Evolutionary conservation across 495 filamentous ascomycete genomes (phyloP), one percentile per base, ranked within the genome.

Genomic region (Hyaloscypha bicolor): DNA sequence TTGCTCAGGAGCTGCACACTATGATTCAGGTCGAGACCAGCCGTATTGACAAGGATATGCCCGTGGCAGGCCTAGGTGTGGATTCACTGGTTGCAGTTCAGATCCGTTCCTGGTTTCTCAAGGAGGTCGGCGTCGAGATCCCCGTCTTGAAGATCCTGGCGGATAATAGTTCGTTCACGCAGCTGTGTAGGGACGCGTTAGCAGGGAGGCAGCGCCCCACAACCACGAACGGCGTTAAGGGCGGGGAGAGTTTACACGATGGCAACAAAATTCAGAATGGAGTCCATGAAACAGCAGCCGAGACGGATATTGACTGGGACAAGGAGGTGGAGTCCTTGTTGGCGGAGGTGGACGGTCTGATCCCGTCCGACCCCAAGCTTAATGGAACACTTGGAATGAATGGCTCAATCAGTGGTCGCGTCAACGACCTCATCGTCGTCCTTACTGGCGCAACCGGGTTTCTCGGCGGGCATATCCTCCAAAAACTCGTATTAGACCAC

Each of bases 71-170:
- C 42, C 67, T 82, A 21, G 63, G 78, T 55, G 37, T 78, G 55
- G 70, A 78, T 69, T 76, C 77, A 0, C 64, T 77, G 22, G 66
- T 75, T 8, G 70, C 76, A 9, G 69, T 79, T 16, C 72, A 74
- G 33, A 55, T 78, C 9, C 62, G 77, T 19, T 60, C 66, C 9
- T 78, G 77, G 76, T 76, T 77, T 59, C 69, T 76, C 63, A 80
- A 76, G 55, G 68, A 76, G 37, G 56, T 82, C 9, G 65, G 52
- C 9, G 21, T 55, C 6, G 52, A 55, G 6, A 22, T 55, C 6
- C 52, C 52, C 9, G 9, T 55, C 6, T 22, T 55, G 21, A 55
- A 55, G 21, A 9, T 55, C 52, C 9, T 48, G 42, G 9, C 42
- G 42, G 19, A 9, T 9, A 48, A 48, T 19, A 9, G 19, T 19